A percentile compares a stretch with the other conserved stretches of the same genome.
Evolutionary conservation across 108 stramenopile species (phyloP).

Genomic region (Skeletonema potamos): DNA sequence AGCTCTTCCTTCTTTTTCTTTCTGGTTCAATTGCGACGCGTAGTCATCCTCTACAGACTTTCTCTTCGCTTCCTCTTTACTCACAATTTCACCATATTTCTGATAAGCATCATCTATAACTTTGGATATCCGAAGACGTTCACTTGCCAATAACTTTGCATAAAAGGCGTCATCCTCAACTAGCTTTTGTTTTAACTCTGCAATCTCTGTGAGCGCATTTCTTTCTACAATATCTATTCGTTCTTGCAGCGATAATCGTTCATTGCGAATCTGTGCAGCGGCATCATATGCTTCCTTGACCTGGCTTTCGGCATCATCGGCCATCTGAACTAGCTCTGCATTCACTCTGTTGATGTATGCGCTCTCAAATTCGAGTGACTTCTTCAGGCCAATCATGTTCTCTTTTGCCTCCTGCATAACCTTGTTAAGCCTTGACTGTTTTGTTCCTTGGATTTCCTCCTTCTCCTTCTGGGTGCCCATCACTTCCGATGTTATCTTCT

Average conservation of each 20-base stretch:
- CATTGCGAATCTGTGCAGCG: slow-evolving; percentile 13
- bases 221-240: slow-evolving; percentile 25
- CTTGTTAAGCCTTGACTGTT: slow-evolving; percentile 16
- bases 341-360: slow-evolving; percentile 7
- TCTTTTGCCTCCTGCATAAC: slow-evolving; percentile 21
- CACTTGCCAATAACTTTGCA: slow-evolving; percentile 8
- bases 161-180: slow-evolving; percentile 21
- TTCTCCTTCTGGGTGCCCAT: slow-evolving; percentile 19
- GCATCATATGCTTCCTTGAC: slow-evolving; percentile 26
- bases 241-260: slow-evolving; percentile 26
- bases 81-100: slow-evolving; percentile 20
- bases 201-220: slow-evolving; percentile 25
- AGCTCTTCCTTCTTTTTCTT: slow-evolving; percentile 2
- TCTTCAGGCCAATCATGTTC: slow-evolving; percentile 12
- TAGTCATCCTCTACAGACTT: slow-evolving; percentile 14
- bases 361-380: slow-evolving; percentile 6
- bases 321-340: slow-evolving; percentile 22
- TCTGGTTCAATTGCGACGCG: slow-evolving; percentile 8
- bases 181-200: slow-evolving; percentile 17
- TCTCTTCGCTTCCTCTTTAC: slow-evolving; percentile 11
- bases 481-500: slow-evolving; percentile 19
- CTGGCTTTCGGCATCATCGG: slow-evolving; percentile 18
- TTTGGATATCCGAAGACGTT: slow-evolving; percentile 22
- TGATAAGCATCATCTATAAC: slow-evolving; percentile 18
- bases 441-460: slow-evolving; percentile 19